These are phyloP conservation scores for Leishmania tarentolae DNA, from an alignment of 208 protist genomes.

Conservation along the genomic window DNA sequence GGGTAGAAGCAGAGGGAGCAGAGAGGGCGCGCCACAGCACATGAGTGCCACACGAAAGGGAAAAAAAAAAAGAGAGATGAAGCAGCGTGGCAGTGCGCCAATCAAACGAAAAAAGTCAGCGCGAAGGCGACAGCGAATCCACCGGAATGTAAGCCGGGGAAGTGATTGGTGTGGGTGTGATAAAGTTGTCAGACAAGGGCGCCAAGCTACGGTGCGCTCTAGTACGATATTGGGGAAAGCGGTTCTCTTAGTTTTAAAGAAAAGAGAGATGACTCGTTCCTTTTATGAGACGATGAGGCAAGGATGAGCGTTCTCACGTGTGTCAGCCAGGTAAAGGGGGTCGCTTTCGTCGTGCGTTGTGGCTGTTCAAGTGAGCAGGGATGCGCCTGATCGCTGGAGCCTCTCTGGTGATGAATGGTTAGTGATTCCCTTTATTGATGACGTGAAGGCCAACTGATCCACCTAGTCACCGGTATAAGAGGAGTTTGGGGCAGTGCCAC, in stretches of 20 bases:
- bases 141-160: too few species aligned
- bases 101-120: too few species aligned
- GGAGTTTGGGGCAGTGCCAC: not conserved
- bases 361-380: not conserved
- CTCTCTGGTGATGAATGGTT: not conserved
- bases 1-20: not conserved
- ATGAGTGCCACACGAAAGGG: not conserved
- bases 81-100: not conserved
- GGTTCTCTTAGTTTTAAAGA: too few species aligned
- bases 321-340: too few species aligned
- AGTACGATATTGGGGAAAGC: too few species aligned
- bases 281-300: not conserved
- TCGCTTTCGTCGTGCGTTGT: not conserved
- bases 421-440: not conserved
- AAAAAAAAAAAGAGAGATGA: constrained; percentile 4
- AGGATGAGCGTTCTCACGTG: too few species aligned
- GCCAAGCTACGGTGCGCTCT: too few species aligned
- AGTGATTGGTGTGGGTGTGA: too few species aligned
- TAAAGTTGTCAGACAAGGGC: too few species aligned
- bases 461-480: not conserved
- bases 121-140: too few species aligned
- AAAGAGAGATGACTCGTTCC: too few species aligned
- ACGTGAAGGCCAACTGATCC: not conserved
- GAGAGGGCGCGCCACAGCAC: not conserved
- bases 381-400: not conserved